phyloP scores from a whole-genome alignment of 2,329 filamentous ascomycete species.

The Furcasterigmium sp. region DNA sequence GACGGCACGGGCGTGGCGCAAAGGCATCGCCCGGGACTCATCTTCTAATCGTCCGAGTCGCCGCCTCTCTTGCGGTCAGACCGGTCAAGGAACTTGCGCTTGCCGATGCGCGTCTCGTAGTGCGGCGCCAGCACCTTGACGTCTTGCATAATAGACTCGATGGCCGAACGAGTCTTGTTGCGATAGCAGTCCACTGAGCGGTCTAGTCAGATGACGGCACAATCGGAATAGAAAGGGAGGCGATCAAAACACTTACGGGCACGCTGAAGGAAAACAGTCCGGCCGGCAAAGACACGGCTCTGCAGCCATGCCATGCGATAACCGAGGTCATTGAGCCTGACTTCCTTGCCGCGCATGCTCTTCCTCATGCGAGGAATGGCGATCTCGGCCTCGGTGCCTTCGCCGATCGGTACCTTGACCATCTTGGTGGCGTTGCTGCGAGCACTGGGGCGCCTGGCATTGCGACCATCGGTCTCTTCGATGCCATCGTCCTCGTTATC shows the following conservation, averaged over 20 bases:
- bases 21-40: no score
- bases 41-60: not conserved
- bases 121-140: constrained; percentile 70
- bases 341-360: constrained; percentile 69
- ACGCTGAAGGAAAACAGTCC: constrained; percentile 84
- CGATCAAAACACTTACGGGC: constrained; percentile 68
- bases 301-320: constrained; percentile 97
- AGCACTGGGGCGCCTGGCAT: constrained; percentile 25
- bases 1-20: no score
- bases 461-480: constrained; percentile 44
- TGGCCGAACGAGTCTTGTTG: constrained; percentile 80
- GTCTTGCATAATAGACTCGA: constrained; percentile 72
- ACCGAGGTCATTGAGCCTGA: constrained; percentile 87
- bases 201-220: not conserved
- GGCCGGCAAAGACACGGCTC: constrained; percentile 81
- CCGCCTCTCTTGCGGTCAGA: not conserved
- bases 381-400: constrained; percentile 69
- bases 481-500: constrained; percentile 54
- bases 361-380: constrained; percentile 70
- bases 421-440: constrained; percentile 31
- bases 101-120: constrained; percentile 84
- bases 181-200: constrained; percentile 84
- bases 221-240: not conserved
- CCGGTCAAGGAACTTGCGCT: constrained; percentile 66
- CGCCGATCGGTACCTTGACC: constrained; percentile 59